Percentiles rank a stretch among this genome's conserved stretches.
phyloP scores from a whole-genome alignment of 2,329 filamentous ascomycete species.

The Nemania diffusa region DNA sequence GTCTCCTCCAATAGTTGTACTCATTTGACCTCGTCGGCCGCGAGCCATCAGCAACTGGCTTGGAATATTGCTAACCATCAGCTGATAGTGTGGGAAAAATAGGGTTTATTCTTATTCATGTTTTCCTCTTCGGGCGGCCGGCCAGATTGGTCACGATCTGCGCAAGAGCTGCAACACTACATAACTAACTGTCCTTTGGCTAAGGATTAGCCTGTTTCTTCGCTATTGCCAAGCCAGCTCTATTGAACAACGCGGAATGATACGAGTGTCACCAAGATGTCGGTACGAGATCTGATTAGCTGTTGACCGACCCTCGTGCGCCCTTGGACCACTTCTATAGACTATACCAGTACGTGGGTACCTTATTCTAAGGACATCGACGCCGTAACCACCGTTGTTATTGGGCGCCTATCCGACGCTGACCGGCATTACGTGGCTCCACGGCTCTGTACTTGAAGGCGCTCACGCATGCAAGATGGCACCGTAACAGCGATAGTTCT shows the following conservation, averaged over 20 bases:
- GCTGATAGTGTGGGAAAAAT: conserved; percentile 27
- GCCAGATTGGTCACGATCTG: conserved; percentile 16
- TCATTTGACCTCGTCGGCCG: conserved; percentile 2
- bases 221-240: conserved; percentile 27
- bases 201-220: conserved; percentile 11
- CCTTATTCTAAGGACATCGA: conserved; percentile 13
- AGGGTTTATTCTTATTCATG: conserved; percentile 2
- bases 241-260: conserved; percentile 23
- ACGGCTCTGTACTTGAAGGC: conserved; percentile 26
- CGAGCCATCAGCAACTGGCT: conserved; percentile 14
- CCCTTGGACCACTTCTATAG: background rate
- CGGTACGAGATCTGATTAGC: conserved; percentile 27
- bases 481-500: conserved; percentile 22
- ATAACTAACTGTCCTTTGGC: conserved; percentile 15
- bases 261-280: conserved; percentile 29
- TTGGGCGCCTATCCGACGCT: conserved; percentile 30
- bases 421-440: conserved; percentile 34
- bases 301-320: conserved; percentile 13
- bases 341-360: conserved; percentile 17
- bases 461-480: conserved; percentile 33
- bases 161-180: conserved; percentile 22
- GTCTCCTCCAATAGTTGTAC: conserved; percentile 27
- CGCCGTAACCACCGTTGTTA: conserved; percentile 10
- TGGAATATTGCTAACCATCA: conserved; percentile 26
- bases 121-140: background rate